Conservation (phyloP, 2,329 filamentous ascomycete species). For the Falciphora oryzae region DNA sequence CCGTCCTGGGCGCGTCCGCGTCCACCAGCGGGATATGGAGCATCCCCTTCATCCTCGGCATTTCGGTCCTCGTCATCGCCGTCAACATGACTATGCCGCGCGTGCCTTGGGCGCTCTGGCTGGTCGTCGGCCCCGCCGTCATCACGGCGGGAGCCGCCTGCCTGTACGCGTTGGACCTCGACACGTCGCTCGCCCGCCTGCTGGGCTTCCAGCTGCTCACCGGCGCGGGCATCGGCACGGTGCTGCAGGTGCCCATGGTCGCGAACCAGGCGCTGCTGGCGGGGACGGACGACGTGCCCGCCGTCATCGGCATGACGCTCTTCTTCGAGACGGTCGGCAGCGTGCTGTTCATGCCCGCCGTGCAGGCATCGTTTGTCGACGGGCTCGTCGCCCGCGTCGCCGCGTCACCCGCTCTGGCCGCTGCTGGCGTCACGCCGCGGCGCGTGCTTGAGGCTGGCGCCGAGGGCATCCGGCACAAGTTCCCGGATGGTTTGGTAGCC, state of each 20-base stretch:
- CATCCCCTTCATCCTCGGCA: slow-evolving; percentile 3
- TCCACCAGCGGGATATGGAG: background rate
- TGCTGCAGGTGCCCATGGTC: slow-evolving; percentile 6
- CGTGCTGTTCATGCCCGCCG: slow-evolving; percentile 6
- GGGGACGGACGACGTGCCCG: background rate
- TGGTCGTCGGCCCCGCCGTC: background rate
- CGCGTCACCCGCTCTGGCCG: background rate
- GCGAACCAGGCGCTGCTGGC: slow-evolving; percentile 3
- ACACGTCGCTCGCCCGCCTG: background rate
- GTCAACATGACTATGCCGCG: background rate
- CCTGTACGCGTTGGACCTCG: background rate
- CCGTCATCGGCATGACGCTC: slow-evolving; percentile 7
- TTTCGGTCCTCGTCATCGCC: slow-evolving; percentile 4
- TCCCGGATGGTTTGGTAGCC: background rate
- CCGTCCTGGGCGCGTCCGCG: background rate
- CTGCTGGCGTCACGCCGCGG: slow-evolving; percentile 3
- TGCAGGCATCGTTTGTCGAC: slow-evolving; percentile 5
- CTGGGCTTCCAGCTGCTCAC: slow-evolving; percentile 6
- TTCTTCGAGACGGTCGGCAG: slow-evolving; percentile 8
- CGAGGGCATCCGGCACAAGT: background rate
- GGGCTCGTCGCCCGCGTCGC: background rate
- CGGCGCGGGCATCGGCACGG: background rate
- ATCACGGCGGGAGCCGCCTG: background rate
- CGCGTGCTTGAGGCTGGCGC: slow-evolving; percentile 1
- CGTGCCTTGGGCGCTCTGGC: slow-evolving; percentile 1